Percentiles rank a stretch among this genome's conserved stretches.
Conservation (phyloP, 2,329 filamentous ascomycete species). For the Phaeosphaeriaceae sp. region DNA sequence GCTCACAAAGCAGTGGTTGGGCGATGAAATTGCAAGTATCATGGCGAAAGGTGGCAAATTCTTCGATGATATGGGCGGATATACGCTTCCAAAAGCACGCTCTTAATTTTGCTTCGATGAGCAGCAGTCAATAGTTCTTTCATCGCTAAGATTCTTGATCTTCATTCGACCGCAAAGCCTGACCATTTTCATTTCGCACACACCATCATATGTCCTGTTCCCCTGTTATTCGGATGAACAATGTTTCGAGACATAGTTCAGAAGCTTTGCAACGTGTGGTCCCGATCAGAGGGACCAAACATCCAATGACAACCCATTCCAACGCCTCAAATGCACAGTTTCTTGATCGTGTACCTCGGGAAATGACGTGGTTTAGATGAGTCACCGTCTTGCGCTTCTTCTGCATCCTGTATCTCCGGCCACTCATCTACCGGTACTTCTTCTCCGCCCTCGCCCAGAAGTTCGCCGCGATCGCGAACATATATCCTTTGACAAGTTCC, state of each 20-base stretch:
- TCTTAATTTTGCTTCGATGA: background rate
- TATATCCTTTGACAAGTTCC: background rate
- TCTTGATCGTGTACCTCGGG: background rate
- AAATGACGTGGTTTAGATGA: background rate
- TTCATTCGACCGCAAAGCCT: no score
- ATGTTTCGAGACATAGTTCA: no score
- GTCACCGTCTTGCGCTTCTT: background rate
- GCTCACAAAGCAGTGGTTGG: slow-evolving; percentile 41
- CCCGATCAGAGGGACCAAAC: no score
- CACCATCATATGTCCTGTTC: no score
- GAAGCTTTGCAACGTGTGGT: no score
- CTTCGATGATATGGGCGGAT: slow-evolving; percentile 46
- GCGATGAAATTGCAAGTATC: slow-evolving; percentile 40
- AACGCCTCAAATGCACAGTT: background rate
- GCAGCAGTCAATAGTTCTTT: no score
- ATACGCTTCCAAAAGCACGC: slow-evolving; percentile 41
- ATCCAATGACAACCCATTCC: no score
- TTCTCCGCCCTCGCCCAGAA: background rate
- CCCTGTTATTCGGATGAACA: no score
- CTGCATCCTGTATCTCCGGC: background rate
- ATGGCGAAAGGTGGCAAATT: slow-evolving; percentile 45
- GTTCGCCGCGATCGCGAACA: background rate
- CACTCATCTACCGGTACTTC: background rate
- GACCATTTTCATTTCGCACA: no score
- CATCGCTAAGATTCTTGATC: no score